These are phyloP conservation scores for Calonectria naviculata DNA, from an alignment of 2,329 filamentous ascomycete genomes.

Conservation along the genomic window DNA sequence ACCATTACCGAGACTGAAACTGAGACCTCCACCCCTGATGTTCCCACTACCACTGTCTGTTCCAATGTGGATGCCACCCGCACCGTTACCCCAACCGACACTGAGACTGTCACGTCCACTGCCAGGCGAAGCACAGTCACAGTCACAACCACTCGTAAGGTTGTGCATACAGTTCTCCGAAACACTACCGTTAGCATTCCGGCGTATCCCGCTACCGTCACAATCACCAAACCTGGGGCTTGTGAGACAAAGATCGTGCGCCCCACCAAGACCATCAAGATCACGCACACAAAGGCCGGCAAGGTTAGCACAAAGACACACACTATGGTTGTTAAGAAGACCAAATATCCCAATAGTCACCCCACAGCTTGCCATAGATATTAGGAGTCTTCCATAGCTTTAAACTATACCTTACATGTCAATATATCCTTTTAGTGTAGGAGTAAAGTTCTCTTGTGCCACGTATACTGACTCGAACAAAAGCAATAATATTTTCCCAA, in stretches of 20 bases:
- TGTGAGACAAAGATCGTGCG: neutral
- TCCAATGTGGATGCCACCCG: neutral
- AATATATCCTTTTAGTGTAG: no score
- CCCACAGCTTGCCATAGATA: neutral
- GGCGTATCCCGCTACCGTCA: neutral
- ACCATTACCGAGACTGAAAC: neutral
- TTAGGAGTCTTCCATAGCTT: no score
- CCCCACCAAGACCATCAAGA: neutral
- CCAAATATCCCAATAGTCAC: neutral
- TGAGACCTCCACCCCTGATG: neutral
- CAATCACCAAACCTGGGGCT: neutral
- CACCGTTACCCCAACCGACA: neutral
- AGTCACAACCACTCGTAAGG: neutral
- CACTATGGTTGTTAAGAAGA: neutral
- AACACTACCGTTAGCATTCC: neutral
- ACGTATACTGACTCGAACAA: no score
- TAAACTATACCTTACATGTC: no score
- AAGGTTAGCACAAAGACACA: neutral
- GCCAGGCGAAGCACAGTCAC: neutral
- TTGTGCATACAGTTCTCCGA: neutral
- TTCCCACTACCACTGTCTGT: slow-evolving; percentile 1
- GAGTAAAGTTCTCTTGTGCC: no score
- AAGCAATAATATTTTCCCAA: no score
- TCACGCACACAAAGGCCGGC: neutral
- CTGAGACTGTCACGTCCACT: neutral